Conservation (phyloP, 2,329 filamentous ascomycete species). For the Pestalotiopsis sp. region DNA sequence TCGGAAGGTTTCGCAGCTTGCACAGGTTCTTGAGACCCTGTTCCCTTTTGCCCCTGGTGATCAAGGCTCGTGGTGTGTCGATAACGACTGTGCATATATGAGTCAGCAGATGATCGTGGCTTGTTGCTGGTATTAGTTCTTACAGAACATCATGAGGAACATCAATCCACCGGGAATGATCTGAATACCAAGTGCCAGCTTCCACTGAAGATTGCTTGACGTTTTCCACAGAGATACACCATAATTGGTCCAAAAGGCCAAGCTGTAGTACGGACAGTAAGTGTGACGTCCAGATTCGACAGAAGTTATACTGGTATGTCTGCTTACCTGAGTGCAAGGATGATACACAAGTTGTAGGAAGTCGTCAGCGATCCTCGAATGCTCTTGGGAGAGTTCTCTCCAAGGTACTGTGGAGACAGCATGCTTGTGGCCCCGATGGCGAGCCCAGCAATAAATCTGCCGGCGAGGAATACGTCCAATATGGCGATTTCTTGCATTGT, state of each 20-base stretch:
- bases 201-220: conserved; percentile 35
- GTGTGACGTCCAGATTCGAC: too few species aligned
- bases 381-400: conserved; percentile 41
- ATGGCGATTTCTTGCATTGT: conserved; percentile 37
- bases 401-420: conserved; percentile 41
- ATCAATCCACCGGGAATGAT: conserved; percentile 38
- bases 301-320: fast-evolving
- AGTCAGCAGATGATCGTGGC: fast-evolving
- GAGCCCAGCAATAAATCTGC: conserved; percentile 37
- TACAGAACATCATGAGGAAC: conserved; percentile 34
- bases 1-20: conserved; percentile 38
- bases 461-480: conserved; percentile 36
- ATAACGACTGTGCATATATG: conserved; percentile 23
- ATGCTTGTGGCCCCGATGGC: conserved; percentile 37
- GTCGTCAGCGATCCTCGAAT: conserved; percentile 41
- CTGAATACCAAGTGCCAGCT: conserved; percentile 37
- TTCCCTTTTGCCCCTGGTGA: conserved; percentile 36
- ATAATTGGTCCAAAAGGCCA: conserved; percentile 26
- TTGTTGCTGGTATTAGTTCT: conserved; percentile 4
- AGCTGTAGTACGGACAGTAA: conserved; percentile 19
- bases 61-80: conserved; percentile 35
- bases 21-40: conserved; percentile 36
- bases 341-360: conserved; percentile 41
- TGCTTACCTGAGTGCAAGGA: conserved; percentile 28
- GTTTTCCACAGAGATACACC: conserved; percentile 20